Evolutionary conservation across 1,284 basidiomycete genomes (phyloP).

Genomic region (Fomitopsis pinicola): DNA sequence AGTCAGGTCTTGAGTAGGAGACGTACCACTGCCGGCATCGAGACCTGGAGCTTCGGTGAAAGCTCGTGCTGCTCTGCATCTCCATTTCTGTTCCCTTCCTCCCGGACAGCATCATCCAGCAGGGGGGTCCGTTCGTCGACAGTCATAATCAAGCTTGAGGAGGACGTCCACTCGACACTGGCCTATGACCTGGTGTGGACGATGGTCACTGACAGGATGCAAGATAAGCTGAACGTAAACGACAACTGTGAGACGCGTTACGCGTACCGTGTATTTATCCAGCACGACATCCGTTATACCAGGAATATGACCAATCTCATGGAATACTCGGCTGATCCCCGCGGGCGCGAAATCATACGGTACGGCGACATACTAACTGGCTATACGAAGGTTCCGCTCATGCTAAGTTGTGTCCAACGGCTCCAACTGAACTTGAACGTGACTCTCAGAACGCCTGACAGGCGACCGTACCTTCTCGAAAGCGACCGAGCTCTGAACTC

Average conservation of each 20-base stretch:
- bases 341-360: too few relatives aligned
- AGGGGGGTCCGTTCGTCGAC: constrained; percentile 10
- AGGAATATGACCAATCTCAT: too few relatives aligned
- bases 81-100: neutral
- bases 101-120: neutral
- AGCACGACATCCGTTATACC: too few relatives aligned
- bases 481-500: too few relatives aligned
- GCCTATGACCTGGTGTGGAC: neutral
- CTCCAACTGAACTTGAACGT: too few relatives aligned
- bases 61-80: constrained; percentile 1
- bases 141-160: neutral
- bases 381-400: too few relatives aligned
- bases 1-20: neutral
- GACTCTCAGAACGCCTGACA: too few relatives aligned
- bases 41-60: constrained; percentile 10
- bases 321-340: too few relatives aligned
- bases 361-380: neutral
- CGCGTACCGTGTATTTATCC: neutral
- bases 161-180: neutral
- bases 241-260: neutral
- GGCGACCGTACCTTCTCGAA: too few relatives aligned
- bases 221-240: neutral
- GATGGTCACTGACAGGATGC: neutral
- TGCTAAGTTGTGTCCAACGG: too few relatives aligned
- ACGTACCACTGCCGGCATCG: constrained; percentile 17